Base-by-base conservation (phyloP, 108 stramenopile species). In the Pseudonitzschia multiseries region DNA sequence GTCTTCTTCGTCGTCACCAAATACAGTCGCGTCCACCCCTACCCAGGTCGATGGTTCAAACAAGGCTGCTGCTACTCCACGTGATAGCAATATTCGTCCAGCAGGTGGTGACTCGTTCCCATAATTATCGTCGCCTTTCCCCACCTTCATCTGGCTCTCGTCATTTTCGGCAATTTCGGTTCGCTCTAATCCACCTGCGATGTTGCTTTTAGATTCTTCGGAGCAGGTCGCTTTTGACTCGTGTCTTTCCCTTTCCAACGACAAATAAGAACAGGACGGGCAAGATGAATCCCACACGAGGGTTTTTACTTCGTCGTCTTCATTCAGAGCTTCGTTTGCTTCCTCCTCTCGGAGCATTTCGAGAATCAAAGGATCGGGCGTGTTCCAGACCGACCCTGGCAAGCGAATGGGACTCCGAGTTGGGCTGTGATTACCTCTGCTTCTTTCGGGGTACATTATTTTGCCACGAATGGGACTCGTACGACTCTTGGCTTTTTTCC, bases 311-410 rank as follows among this genome's bases (percentile, higher is more conserved):
- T 62, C 46, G 46, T 18, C 17, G 1, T 48, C 61, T 29, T 62
- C 61, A 6, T 36, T 62, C 15, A 3, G 61, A 17, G 61, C 20
- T 40, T 62, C 46, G 46, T 2, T 14, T 48, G 14, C 61, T 29
- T 62, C 61, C 10, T 62, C 61, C n/a, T 33, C 61, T 10, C n/a
- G 27, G 13, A 62, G 61, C 33, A 62, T 33, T 40, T 62, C 28
- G n/a, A 62, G 32, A 18, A 62, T 40, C 32, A 33, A 62, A 40
- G 61, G 33, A 62, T 62, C 61, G 61, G 61, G 61, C 29, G 61
- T 40, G 61, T 62, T 62, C 61, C 61, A 62, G 18, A 62, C 33
- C 33, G 61, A 62, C 8, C 15, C 0, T 8, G 57, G 15, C 57
- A 59, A 26, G 17, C 57, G 57, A 59, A 59, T 28, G 26, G 57